A percentile compares a stretch with the other conserved stretches of the same genome.
phyloP scores from a whole-genome alignment of 2,329 filamentous ascomycete species.

The Xylaria sp. region DNA sequence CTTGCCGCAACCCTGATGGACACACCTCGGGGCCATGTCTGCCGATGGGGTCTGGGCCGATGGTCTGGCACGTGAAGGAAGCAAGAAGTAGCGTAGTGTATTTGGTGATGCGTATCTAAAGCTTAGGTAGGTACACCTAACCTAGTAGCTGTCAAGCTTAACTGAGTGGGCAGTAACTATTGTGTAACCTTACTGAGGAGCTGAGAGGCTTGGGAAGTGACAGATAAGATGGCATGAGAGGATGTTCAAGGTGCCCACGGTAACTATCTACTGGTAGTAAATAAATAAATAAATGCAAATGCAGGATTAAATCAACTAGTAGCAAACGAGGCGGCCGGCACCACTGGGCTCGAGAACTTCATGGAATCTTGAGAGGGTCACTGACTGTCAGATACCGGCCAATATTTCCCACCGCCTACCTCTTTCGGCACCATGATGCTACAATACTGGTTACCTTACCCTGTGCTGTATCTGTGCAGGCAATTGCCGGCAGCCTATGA shows the following conservation, averaged over 20 bases:
- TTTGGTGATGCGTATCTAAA: constrained; percentile 2
- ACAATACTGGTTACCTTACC: not conserved
- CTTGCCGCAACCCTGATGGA: constrained; percentile 96
- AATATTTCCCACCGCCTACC: constrained; percentile 37
- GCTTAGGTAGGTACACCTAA: too few relatives aligned
- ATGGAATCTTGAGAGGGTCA: constrained; percentile 25
- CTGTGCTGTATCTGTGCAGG: not conserved
- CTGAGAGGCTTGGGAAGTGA: too few relatives aligned
- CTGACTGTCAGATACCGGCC: constrained; percentile 14
- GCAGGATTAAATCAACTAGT: not conserved
- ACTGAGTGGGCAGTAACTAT: not conserved
- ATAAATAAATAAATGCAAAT: not conserved
- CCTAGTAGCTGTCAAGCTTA: too few relatives aligned
- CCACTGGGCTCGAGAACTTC: constrained; percentile 16
- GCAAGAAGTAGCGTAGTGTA: not conserved
- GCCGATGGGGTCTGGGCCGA: not conserved
- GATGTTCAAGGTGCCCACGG: too few relatives aligned
- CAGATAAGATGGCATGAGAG: too few relatives aligned
- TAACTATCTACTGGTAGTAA: not conserved
- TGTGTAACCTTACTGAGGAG: not conserved
- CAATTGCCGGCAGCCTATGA: constrained; percentile 22
- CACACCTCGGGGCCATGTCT: constrained; percentile 83
- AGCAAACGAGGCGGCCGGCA: not conserved
- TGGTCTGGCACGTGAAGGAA: constrained; percentile 4
- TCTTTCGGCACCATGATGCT: constrained; percentile 13